These are phyloP conservation scores for Penicillium canariense DNA, from an alignment of 495 filamentous ascomycete genomes.

Conservation along the genomic window DNA sequence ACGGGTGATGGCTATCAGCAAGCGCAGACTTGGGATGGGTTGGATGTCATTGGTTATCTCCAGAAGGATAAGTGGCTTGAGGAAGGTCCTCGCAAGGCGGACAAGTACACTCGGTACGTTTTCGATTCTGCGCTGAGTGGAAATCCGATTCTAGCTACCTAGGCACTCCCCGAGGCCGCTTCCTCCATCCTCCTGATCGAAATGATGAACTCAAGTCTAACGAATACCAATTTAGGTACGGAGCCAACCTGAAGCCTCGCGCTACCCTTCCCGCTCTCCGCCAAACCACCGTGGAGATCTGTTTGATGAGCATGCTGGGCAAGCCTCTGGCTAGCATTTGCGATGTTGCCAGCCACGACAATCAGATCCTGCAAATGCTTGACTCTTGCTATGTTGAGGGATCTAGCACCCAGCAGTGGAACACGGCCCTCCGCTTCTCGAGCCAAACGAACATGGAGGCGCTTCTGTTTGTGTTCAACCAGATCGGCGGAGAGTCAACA, in stretches of 20 bases:
- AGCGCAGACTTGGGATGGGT: conserved; percentile 22
- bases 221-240: conserved; percentile 18
- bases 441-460: conserved; percentile 26
- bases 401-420: conserved; percentile 24
- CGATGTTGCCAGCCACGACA: conserved; percentile 30
- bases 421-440: conserved; percentile 32
- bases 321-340: conserved; percentile 32
- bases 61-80: conserved; percentile 15
- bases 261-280: conserved; percentile 30
- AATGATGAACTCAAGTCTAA: conserved; percentile 1
- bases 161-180: too few species aligned
- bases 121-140: too few species aligned
- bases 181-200: background rate
- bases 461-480: conserved; percentile 40
- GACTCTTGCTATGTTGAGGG: conserved; percentile 14
- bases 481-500: conserved; percentile 30
- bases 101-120: conserved; percentile 24
- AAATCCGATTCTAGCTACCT: background rate
- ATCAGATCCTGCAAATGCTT: conserved; percentile 26
- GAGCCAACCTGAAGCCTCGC: conserved; percentile 6
- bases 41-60: conserved; percentile 16
- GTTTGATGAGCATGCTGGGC: conserved; percentile 35
- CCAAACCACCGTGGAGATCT: conserved; percentile 49
- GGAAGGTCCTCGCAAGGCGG: conserved; percentile 4
- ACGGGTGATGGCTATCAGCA: conserved; percentile 15